phyloP scores from a whole-genome alignment of 2,329 filamentous ascomycete genomes.

The Apiospora malaysiana region DNA sequence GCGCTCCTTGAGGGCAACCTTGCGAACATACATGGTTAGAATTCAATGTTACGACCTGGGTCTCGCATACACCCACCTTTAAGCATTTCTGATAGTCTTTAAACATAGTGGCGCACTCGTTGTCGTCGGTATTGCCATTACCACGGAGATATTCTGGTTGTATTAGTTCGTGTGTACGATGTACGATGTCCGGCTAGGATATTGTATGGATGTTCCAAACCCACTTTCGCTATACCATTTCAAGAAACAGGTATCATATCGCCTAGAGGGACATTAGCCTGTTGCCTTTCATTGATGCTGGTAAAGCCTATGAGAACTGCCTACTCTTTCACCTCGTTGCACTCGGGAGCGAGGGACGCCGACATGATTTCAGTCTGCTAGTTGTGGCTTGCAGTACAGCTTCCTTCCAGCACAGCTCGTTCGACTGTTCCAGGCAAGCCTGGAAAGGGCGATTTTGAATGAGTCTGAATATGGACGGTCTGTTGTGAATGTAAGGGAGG shows the following conservation, averaged over 20 bases:
- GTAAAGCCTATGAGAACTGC: conserved; percentile 33
- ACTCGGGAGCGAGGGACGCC: conserved; percentile 91
- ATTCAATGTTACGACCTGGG: background rate
- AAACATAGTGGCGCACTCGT: conserved; percentile 86
- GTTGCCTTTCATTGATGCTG: background rate
- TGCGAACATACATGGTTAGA: conserved; percentile 22
- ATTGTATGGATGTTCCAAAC: conserved; percentile 38
- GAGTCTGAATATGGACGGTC: background rate
- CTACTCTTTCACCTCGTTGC: conserved; percentile 95
- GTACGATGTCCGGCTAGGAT: conserved; percentile 29
- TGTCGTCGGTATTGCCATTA: conserved; percentile 74
- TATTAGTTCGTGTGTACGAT: conserved; percentile 22
- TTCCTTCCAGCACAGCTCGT: background rate
- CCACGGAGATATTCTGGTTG: conserved; percentile 84
- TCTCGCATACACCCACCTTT: conserved; percentile 57
- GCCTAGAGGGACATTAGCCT: conserved; percentile 55
- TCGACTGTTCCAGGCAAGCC: background rate
- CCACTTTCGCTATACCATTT: conserved; percentile 99
- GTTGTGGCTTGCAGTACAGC: background rate
- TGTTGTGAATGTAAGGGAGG: background rate
- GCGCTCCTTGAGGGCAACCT: conserved; percentile 86
- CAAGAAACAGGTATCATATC: conserved; percentile 95
- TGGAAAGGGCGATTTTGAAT: background rate
- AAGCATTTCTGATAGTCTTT: conserved; percentile 88
- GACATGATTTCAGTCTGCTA: conserved; percentile 68